Evolutionary conservation across 768 basidiomycete species (phyloP).

Genomic region (Russula griseocarnosa): DNA sequence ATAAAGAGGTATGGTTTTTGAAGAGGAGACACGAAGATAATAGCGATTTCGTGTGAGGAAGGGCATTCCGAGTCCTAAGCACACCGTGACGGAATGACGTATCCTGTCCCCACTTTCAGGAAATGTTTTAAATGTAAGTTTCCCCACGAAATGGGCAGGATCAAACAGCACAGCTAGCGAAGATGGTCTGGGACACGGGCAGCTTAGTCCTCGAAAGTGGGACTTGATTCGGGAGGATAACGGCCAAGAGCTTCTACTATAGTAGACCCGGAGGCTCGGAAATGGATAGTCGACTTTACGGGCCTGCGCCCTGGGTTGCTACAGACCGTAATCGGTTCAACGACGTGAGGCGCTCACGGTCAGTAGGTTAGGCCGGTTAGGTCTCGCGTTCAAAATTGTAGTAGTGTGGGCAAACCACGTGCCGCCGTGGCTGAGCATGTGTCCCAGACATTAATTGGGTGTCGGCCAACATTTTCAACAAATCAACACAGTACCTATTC

Average conservation of each 20-base stretch:
- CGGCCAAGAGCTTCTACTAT: background rate
- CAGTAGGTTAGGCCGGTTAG: too few species aligned
- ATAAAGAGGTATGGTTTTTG: slow-evolving; percentile 73
- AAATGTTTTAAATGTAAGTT: background rate
- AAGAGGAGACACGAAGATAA: slow-evolving; percentile 76
- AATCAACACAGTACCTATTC: background rate
- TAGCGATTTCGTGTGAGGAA: slow-evolving; percentile 73
- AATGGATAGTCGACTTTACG: background rate
- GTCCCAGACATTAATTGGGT: too few species aligned
- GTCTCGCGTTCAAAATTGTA: too few species aligned
- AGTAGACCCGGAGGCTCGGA: background rate
- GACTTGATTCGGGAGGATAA: background rate
- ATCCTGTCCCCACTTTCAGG: background rate
- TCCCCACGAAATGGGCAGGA: background rate
- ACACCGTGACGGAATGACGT: background rate
- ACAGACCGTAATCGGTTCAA: background rate
- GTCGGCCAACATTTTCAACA: background rate
- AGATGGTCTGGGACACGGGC: background rate
- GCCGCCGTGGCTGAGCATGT: too few species aligned
- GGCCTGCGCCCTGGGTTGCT: background rate
- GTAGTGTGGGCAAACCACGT: too few species aligned
- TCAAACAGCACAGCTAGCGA: background rate
- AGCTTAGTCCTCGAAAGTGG: background rate
- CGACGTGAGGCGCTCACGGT: too few species aligned
- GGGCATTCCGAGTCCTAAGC: slow-evolving; percentile 41